A percentile compares a stretch with the other conserved stretches of the same genome.
phyloP scores from a whole-genome alignment of 2,329 filamentous ascomycete genomes.

The Diplodia sapinea region DNA sequence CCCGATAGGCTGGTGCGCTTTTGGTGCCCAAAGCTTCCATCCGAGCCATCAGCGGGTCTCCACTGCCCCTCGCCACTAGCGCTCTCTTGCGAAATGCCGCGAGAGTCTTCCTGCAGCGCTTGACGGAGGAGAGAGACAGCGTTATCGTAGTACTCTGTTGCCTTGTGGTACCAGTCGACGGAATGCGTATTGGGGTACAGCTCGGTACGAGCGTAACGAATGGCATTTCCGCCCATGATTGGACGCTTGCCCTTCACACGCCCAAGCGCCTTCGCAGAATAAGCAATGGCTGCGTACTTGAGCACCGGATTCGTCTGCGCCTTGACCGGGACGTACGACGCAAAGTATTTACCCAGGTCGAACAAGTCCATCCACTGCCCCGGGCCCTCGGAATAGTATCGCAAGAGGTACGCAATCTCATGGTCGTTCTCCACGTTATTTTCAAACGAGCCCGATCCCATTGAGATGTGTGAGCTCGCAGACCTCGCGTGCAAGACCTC shows the following conservation, averaged over 20 bases:
- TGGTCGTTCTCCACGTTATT: conserved; percentile 51
- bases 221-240: conserved; percentile 55
- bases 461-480: conserved; percentile 29
- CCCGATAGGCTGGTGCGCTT: conserved; percentile 54
- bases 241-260: conserved; percentile 60
- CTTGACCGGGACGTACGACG: conserved; percentile 64
- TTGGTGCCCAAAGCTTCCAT: conserved; percentile 35
- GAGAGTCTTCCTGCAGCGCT: conserved; percentile 44
- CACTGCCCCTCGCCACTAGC: conserved; percentile 33
- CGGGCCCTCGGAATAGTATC: conserved; percentile 65
- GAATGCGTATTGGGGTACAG: conserved; percentile 54
- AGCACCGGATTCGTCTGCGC: conserved; percentile 58
- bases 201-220: conserved; percentile 59
- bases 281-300: conserved; percentile 64
- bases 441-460: conserved; percentile 25
- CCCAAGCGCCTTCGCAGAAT: conserved; percentile 66
- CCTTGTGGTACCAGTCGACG: conserved; percentile 66
- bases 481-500: conserved; percentile 18
- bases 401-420: conserved; percentile 64
- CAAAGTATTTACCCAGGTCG: conserved; percentile 64
- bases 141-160: conserved; percentile 65
- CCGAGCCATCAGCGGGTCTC: conserved; percentile 27
- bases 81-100: conserved; percentile 38
- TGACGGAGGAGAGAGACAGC: conserved; percentile 58
- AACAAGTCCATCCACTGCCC: conserved; percentile 66